Evolutionary conservation across 2,329 filamentous ascomycete species (phyloP).

Genomic region (Neonectria neomacrospora): DNA sequence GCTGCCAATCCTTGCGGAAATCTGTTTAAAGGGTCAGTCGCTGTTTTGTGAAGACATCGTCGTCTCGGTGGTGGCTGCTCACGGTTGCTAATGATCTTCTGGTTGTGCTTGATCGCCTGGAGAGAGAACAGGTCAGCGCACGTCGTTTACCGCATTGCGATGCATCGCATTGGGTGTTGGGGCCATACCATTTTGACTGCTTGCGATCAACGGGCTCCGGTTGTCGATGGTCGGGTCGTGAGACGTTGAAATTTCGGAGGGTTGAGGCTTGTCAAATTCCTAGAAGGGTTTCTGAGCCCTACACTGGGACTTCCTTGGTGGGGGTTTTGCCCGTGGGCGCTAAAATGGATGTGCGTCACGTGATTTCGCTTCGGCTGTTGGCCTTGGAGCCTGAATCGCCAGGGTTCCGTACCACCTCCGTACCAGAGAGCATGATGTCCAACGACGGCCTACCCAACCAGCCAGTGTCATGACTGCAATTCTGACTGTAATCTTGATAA

Average conservation of each 20-base stretch:
- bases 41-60: constrained; percentile 43
- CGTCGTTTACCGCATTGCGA: constrained; percentile 30
- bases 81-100: constrained; percentile 97
- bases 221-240: constrained; percentile 56
- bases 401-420: background rate
- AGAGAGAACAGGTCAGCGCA: constrained; percentile 48
- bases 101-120: constrained; percentile 99
- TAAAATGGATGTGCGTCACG: constrained; percentile 41
- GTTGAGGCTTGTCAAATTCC: constrained; percentile 55
- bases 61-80: constrained; percentile 57
- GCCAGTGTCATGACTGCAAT: background rate
- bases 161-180: constrained; percentile 37
- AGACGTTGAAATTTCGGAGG: constrained; percentile 54
- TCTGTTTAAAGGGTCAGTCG: constrained; percentile 68
- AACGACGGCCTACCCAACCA: background rate
- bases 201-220: constrained; percentile 61
- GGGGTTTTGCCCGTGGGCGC: constrained; percentile 39
- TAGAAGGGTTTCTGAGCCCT: constrained; percentile 57
- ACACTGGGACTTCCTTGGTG: constrained; percentile 50
- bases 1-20: constrained; percentile 99
- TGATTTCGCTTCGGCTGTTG: constrained; percentile 21
- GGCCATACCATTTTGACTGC: constrained; percentile 64
- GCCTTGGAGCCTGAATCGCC: constrained; percentile 5
- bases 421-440: background rate
- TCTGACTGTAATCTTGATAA: background rate